These are phyloP conservation scores for Acanthamoeba divionensis DNA, from an alignment of 208 protist species.

Conservation along the genomic window DNA sequence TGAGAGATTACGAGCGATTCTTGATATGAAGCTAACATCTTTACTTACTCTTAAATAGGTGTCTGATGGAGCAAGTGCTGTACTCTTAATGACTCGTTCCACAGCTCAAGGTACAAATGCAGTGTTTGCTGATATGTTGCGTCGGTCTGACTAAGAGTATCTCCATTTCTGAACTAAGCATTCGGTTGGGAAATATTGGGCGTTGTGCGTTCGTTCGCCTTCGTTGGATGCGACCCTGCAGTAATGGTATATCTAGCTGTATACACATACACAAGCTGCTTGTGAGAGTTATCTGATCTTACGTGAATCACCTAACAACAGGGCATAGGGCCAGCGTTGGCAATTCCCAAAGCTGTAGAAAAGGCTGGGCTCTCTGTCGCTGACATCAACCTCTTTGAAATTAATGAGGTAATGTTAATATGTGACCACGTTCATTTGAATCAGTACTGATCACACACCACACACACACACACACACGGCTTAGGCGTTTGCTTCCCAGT, in stretches of 20 bases:
- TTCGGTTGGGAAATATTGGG: slow-evolving; percentile 63
- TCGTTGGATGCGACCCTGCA: slow-evolving; percentile 53
- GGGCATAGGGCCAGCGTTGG: slow-evolving; percentile 79
- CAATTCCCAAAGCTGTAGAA: slow-evolving; percentile 65
- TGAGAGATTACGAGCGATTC: no score
- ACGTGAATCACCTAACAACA: slow-evolving; percentile 47
- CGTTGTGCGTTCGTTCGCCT: slow-evolving; percentile 51
- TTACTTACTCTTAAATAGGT: no score
- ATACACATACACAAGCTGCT: background rate
- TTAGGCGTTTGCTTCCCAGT: slow-evolving; percentile 48
- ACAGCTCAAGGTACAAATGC: slow-evolving; percentile 56
- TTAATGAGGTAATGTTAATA: slow-evolving; percentile 80
- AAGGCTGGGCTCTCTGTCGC: slow-evolving; percentile 69
- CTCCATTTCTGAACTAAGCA: no score
- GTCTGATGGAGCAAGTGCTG: slow-evolving; percentile 72
- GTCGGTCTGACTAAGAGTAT: no score
- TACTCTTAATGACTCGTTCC: slow-evolving; percentile 41
- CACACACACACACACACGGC: no score
- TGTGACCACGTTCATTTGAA: background rate
- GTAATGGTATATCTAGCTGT: slow-evolving; percentile 29
- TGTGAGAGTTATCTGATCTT: no score
- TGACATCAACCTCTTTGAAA: slow-evolving; percentile 82
- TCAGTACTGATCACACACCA: no score
- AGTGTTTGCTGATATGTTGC: no score
- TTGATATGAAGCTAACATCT: no score